Evolutionary conservation across 768 basidiomycete genomes (phyloP).

Genomic region (Hypholoma fasciculare): DNA sequence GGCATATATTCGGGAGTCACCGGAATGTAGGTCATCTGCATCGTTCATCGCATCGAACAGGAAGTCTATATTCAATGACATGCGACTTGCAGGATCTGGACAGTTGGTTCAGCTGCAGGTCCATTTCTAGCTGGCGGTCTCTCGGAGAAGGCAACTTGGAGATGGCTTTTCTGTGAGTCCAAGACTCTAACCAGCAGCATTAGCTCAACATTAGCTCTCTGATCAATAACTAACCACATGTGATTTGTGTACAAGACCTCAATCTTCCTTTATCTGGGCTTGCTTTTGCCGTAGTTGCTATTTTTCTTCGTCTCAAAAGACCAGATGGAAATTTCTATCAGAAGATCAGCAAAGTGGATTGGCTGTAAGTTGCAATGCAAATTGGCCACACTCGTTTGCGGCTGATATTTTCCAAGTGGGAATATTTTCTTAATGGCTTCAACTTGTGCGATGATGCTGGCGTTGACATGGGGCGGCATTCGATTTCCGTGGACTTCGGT

Average conservation of each 20-base stretch:
- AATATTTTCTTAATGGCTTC: conserved; percentile 39
- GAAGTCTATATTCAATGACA: no score
- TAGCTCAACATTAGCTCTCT: background rate
- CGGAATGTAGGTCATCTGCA: conserved; percentile 25
- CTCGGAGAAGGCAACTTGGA: conserved; percentile 31
- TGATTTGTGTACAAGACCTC: conserved; percentile 27
- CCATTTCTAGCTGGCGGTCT: conserved; percentile 37
- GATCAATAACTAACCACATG: no score
- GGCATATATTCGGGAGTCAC: conserved; percentile 38
- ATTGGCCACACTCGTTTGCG: background rate
- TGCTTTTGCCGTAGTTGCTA: conserved; percentile 22
- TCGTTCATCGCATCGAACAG: background rate
- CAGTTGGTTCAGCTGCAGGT: conserved; percentile 32
- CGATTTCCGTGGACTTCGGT: conserved; percentile 41
- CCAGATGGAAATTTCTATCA: conserved; percentile 32
- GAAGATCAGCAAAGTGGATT: conserved; percentile 41
- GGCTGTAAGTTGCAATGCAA: conserved; percentile 33
- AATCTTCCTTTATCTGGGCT: conserved; percentile 38
- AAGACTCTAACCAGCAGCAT: background rate
- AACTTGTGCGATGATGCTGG: conserved; percentile 36
- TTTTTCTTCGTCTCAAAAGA: conserved; percentile 29
- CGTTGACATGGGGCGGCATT: conserved; percentile 49
- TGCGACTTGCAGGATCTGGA: conserved; percentile 25
- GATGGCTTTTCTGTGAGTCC: conserved; percentile 40
- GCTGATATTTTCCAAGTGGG: conserved; percentile 28